Conservation (phyloP, 2,329 filamentous ascomycete genomes). For the Fusarium devonianum region DNA sequence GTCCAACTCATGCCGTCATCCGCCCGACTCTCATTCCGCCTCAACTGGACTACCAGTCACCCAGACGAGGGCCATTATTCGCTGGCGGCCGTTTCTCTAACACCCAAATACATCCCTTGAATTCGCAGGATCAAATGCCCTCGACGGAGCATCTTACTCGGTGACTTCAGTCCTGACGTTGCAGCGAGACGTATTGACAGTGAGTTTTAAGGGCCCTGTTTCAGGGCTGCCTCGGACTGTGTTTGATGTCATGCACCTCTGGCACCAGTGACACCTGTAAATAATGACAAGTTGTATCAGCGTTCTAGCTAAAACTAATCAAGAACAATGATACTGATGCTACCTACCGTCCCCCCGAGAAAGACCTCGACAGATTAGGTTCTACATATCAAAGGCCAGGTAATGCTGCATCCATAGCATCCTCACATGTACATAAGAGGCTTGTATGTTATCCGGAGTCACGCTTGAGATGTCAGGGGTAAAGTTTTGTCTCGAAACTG, state of each 20-base stretch:
- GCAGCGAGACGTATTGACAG: too few species aligned
- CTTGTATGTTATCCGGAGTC: too few species aligned
- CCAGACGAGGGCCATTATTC: too few species aligned
- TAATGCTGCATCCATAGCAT: too few species aligned
- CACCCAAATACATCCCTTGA: constrained; percentile 5
- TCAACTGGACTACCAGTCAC: too few species aligned
- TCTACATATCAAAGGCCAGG: too few species aligned
- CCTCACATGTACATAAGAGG: not conserved
- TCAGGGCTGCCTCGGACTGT: constrained; percentile 26
- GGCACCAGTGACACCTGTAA: constrained; percentile 1
- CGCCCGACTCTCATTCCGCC: not conserved
- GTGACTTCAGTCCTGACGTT: too few species aligned
- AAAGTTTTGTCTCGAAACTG: constrained; percentile 1
- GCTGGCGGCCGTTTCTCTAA: constrained; percentile 3
- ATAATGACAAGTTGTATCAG: not conserved
- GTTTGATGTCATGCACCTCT: constrained; percentile 25
- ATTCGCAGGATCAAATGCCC: constrained; percentile 5
- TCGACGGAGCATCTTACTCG: too few species aligned
- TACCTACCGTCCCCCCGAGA: too few species aligned
- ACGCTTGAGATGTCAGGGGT: not conserved
- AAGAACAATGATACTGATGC: too few species aligned
- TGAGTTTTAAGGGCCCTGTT: constrained; percentile 24
- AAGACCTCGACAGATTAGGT: too few species aligned
- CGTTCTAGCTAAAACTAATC: too few species aligned
- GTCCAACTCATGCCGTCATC: constrained; percentile 6